These are phyloP conservation scores for Ophiostoma sp. DNA, from an alignment of 2,329 filamentous ascomycete genomes.

Conservation along the genomic window DNA sequence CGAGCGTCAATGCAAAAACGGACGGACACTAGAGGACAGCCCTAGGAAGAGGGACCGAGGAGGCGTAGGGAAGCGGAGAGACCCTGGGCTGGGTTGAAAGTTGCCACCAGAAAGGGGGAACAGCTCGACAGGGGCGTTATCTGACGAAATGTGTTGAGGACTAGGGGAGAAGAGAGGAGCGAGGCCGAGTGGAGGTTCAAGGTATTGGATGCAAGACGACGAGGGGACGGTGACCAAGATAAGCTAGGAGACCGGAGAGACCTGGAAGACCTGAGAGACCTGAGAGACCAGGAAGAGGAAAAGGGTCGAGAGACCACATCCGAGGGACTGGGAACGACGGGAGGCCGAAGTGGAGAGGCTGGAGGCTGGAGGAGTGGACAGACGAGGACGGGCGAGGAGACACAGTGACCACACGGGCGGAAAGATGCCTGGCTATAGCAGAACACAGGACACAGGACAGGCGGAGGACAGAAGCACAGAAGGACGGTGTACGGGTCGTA, in stretches of 20 bases:
- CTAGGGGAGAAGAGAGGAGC: background rate
- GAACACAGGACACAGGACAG: background rate
- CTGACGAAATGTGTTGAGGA: background rate
- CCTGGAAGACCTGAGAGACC: background rate
- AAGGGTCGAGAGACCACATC: slow-evolving; percentile 13
- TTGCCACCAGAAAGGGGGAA: slow-evolving; percentile 3
- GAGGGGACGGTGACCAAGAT: background rate
- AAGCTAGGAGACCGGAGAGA: slow-evolving; percentile 14
- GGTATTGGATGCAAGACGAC: background rate
- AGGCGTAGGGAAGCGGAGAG: background rate
- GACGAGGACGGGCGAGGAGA: background rate
- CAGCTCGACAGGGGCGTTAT: slow-evolving; percentile 8
- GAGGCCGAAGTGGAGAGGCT: slow-evolving; percentile 10
- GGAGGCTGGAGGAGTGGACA: slow-evolving; percentile 13
- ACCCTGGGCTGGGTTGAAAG: slow-evolving; percentile 11
- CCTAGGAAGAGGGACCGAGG: background rate
- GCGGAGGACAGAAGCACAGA: too few relatives aligned
- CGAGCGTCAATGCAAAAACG: background rate
- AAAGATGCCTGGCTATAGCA: too few relatives aligned
- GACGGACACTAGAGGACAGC: background rate
- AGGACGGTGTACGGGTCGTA: too few relatives aligned
- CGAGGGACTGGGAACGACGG: slow-evolving; percentile 14
- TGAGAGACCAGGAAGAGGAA: slow-evolving; percentile 10
- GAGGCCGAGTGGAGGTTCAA: background rate
- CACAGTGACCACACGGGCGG: too few relatives aligned